These are phyloP conservation scores for Danielozyma ontarioensis DNA, from an alignment of 805 yeast species.

Conservation along the genomic window DNA sequence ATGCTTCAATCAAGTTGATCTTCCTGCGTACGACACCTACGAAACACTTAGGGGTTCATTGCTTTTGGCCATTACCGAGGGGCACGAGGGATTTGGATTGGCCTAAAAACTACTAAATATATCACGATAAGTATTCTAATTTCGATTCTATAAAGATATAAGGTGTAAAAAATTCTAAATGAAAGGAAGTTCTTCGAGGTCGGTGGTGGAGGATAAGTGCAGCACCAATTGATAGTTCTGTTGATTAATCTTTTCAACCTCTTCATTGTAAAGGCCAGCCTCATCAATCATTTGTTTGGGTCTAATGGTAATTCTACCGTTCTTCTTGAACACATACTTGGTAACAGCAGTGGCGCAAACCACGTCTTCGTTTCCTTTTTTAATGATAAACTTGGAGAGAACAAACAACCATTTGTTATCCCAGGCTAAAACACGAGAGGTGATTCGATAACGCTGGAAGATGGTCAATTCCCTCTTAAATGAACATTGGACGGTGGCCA, in stretches of 20 bases:
- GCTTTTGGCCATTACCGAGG: slow-evolving; percentile 84
- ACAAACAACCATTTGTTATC: slow-evolving; percentile 83
- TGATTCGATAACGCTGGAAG: slow-evolving; percentile 51
- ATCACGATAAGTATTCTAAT: no score
- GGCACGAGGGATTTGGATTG: slow-evolving; percentile 93
- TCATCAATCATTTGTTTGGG: slow-evolving; percentile 57
- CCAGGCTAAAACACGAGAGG: slow-evolving; percentile 69
- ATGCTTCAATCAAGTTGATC: slow-evolving; percentile 90
- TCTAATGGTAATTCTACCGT: slow-evolving; percentile 66
- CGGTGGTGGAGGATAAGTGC: slow-evolving; percentile 28
- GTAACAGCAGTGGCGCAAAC: slow-evolving; percentile 61
- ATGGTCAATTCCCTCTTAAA: slow-evolving; percentile 74
- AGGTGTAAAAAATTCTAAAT: no score
- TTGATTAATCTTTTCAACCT: slow-evolving; percentile 37
- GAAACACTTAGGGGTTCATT: slow-evolving; percentile 79
- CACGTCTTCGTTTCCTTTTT: slow-evolving; percentile 17
- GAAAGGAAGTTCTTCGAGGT: slow-evolving; percentile 31
- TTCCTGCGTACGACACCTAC: slow-evolving; percentile 89
- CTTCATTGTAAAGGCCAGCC: slow-evolving; percentile 53
- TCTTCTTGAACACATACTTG: slow-evolving; percentile 71
- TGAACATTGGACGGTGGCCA: slow-evolving; percentile 63
- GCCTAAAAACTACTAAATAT: slow-evolving; percentile 43
- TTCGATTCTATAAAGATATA: no score
- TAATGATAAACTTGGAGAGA: slow-evolving; percentile 53
- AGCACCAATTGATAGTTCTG: slow-evolving; percentile 37